These are phyloP conservation scores for Gardenia jasminoides DNA, from an alignment of 257 asterid species.

Conservation along the genomic window DNA sequence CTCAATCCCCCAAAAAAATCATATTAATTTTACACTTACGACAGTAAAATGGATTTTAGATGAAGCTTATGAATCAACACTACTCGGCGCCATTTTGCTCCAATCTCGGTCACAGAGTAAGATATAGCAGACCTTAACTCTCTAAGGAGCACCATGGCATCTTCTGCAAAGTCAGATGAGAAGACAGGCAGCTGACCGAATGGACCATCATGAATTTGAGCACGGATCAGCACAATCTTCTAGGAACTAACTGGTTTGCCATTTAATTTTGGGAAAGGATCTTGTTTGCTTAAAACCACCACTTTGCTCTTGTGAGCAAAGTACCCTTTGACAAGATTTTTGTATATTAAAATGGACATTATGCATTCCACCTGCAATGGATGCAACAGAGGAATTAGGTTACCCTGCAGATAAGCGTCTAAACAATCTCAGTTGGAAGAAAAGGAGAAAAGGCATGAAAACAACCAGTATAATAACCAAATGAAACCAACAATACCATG, in stretches of 20 bases:
- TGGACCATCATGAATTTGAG: background rate
- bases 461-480: background rate
- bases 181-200: background rate
- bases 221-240: conserved; percentile 7
- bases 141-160: background rate
- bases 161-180: background rate
- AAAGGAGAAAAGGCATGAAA: background rate
- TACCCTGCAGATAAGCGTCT: background rate
- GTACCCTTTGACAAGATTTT: conserved; percentile 88
- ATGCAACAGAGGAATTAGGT: background rate
- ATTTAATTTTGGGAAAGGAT: conserved; percentile 86
- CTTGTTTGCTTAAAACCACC: conserved; percentile 90
- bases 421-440: background rate
- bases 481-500: conserved; percentile 3
- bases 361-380: conserved; percentile 85
- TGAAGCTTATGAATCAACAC: background rate
- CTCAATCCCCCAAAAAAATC: background rate
- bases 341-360: conserved; percentile 81
- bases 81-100: background rate
- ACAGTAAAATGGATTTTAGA: background rate
- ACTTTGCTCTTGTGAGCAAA: conserved; percentile 98
- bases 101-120: background rate
- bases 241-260: conserved; percentile 76
- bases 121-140: background rate
- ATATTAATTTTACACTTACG: background rate